Percentiles rank a stretch among this genome's conserved stretches.
phyloP scores from a whole-genome alignment of 163 green algal species.

The Picocystis sp. region DNA sequence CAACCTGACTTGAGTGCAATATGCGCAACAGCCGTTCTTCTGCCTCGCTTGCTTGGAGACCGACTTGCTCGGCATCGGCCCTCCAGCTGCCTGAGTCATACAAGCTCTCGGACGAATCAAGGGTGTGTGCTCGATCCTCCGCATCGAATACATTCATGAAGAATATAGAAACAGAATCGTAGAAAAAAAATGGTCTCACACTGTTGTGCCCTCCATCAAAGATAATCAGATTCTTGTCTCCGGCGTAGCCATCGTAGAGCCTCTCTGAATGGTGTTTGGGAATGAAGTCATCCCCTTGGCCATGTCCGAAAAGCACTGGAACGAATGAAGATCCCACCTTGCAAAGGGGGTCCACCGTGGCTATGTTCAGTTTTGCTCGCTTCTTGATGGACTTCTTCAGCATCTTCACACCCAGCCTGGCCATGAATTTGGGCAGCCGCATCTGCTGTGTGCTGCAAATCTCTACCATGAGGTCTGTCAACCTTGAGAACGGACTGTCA shows the following conservation, averaged over 20 bases:
- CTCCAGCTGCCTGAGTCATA: no score
- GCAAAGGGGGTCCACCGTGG: slow-evolving; percentile 26
- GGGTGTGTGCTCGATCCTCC: no score
- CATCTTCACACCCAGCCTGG: slow-evolving; percentile 52
- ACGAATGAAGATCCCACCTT: slow-evolving; percentile 46
- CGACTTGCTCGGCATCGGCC: no score
- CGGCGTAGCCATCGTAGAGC: slow-evolving; percentile 50
- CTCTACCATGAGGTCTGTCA: slow-evolving; percentile 28
- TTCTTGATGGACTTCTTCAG: slow-evolving; percentile 63
- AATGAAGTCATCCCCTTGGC: slow-evolving; percentile 73
- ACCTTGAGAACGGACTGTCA: slow-evolving; percentile 24
- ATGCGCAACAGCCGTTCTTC: no score
- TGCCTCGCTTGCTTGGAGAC: no score
- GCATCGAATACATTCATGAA: slow-evolving; percentile 47
- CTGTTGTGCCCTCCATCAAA: slow-evolving; percentile 93
- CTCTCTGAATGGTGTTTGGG: slow-evolving; percentile 45
- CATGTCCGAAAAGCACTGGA: slow-evolving; percentile 82
- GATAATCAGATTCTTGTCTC: slow-evolving; percentile 59
- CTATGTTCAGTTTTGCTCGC: slow-evolving; percentile 72
- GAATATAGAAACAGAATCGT: slow-evolving; percentile 64
- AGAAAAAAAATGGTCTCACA: slow-evolving; percentile 57
- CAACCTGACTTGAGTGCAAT: no score
- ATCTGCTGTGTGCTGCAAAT: slow-evolving; percentile 11
- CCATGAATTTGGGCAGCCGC: slow-evolving; percentile 14
- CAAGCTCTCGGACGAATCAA: no score